Evolutionary conservation across 2,329 filamentous ascomycete species (phyloP), one percentile per base, ranked within the genome.

Genomic region (Cladosporium sp.): DNA sequence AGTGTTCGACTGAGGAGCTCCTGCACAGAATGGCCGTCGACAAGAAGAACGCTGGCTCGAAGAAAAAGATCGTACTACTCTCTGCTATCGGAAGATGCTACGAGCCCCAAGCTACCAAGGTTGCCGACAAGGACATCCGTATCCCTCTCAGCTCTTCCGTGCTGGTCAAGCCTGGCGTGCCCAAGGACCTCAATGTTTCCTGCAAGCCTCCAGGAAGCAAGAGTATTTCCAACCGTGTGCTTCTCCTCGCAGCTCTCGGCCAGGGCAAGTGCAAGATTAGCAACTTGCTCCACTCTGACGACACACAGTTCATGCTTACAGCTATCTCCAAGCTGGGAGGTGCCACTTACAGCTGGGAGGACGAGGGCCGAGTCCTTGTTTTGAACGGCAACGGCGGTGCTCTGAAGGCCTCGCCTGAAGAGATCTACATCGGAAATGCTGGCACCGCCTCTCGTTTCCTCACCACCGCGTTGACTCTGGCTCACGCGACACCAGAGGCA

Each of bases 11-110:
- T 2, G 92, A 97, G 72, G 86, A 91, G 41, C 80, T 99, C 61
- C 85, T 99, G 65, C 86, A 90, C 71, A 96, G 96, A 77, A 99
- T 99, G 95, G 93, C 91, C 0, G 90, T 99, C 10, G 95, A 99
- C 80, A 99, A 99, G 86, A 99, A 99, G 84, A 99, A 99, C 71
- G 91, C 96, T 54, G 95, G 95, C 1, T 87, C 87, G 67, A 93
- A 94, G 79, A 99, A 99, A 84, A 98, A 97, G 80, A 91, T 99
- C 69, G 94, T 97, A 7, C 86, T 99, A 8, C 84, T 99, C 12
- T 93, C 93, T 0, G 91, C 91, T 14, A 96, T 99, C 75, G 95
- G 95, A 66, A 88, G 90, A 74, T 96, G 93, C 0, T 81, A 94
- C 74, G 95, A 99, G 80, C 90, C 88, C 64, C 91, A 90, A 77